Evolutionary conservation across 768 basidiomycete genomes (phyloP).

Genomic region (Tulasnella calospora): DNA sequence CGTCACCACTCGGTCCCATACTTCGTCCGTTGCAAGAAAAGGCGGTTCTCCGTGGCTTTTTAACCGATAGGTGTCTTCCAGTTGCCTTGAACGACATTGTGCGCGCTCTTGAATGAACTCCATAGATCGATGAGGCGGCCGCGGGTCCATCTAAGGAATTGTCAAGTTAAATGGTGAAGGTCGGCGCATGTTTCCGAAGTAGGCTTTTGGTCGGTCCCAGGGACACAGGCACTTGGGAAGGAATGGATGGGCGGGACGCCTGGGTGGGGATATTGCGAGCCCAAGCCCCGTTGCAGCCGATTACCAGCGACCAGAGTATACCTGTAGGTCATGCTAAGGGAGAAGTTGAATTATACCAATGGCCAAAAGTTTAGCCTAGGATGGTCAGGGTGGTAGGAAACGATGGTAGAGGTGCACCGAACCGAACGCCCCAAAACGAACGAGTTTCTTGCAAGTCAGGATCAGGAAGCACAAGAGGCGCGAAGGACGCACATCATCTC

Average conservation of each 20-base stretch:
- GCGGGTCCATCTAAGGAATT: too few relatives aligned
- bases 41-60: too few relatives aligned
- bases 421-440: too few relatives aligned
- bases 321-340: neutral
- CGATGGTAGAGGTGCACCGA: neutral
- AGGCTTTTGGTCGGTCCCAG: too few relatives aligned
- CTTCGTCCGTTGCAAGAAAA: too few relatives aligned
- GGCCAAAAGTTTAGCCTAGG: neutral
- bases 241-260: neutral
- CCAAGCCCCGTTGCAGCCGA: neutral
- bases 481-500: neutral
- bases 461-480: neutral
- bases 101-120: neutral
- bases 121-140: neutral
- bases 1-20: too few relatives aligned
- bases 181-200: too few relatives aligned
- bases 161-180: too few relatives aligned
- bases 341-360: neutral
- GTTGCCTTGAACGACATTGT: neutral
- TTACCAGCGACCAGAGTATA: neutral
- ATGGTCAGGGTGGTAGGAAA: neutral
- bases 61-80: neutral
- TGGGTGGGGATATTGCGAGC: neutral
- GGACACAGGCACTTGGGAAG: too few relatives aligned
- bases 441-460: neutral